These are phyloP conservation scores for Aspergillus wentii DNA, from an alignment of 495 filamentous ascomycete genomes.

Conservation along the genomic window DNA sequence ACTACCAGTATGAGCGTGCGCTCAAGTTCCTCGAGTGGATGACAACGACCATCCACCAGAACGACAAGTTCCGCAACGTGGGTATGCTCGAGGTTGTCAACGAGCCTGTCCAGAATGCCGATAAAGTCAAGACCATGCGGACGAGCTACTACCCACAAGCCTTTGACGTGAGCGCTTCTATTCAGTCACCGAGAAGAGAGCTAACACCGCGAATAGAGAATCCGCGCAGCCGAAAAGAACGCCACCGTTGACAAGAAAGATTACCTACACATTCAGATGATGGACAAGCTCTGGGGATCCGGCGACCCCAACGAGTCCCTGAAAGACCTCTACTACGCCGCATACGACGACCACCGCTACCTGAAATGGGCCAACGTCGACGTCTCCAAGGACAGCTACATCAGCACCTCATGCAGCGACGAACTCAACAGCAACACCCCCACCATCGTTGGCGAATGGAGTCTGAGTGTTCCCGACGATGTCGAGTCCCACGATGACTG, in stretches of 20 bases:
- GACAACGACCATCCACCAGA: conserved; percentile 48
- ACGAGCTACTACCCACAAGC: conserved; percentile 45
- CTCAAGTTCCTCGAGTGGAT: conserved; percentile 57
- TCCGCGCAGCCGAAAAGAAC: conserved; percentile 39
- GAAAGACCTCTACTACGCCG: conserved; percentile 32
- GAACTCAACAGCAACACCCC: conserved; percentile 39
- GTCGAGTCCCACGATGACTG: conserved; percentile 42
- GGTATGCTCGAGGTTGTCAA: conserved; percentile 59
- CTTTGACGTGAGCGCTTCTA: conserved; percentile 19
- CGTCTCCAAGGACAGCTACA: conserved; percentile 40
- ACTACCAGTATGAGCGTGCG: conserved; percentile 53
- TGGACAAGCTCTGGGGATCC: conserved; percentile 48
- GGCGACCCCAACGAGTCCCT: conserved; percentile 44
- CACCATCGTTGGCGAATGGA: conserved; percentile 56
- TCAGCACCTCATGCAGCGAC: conserved; percentile 46
- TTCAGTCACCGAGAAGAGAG: not conserved
- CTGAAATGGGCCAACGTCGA: conserved; percentile 45
- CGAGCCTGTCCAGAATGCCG: conserved; percentile 45
- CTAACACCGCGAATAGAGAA: conserved; percentile 19
- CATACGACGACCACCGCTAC: conserved; percentile 52
- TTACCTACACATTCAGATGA: conserved; percentile 52
- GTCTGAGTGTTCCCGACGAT: conserved; percentile 39
- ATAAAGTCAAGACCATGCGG: conserved; percentile 25
- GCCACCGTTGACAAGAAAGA: conserved; percentile 29
- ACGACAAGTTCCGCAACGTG: conserved; percentile 47